phyloP scores from a whole-genome alignment of 2,329 filamentous ascomycete species.

The Dendrostoma leiphaemia region DNA sequence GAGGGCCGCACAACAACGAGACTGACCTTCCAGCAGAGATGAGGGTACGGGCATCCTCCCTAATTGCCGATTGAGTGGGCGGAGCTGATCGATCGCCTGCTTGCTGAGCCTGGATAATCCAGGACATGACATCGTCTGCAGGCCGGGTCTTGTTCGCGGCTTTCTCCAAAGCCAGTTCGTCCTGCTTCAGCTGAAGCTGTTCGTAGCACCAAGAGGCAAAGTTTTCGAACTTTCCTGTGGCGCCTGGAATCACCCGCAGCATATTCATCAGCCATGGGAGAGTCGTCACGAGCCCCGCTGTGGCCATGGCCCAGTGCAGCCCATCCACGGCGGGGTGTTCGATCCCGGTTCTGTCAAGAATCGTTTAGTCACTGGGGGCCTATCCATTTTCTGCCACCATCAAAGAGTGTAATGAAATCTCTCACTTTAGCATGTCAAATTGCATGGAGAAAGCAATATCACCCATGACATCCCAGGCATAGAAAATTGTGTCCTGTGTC shows the following conservation, averaged over 20 bases:
- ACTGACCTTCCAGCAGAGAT: conserved; percentile 41
- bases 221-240: conserved; percentile 28
- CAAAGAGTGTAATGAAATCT: too few species aligned
- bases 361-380: too few species aligned
- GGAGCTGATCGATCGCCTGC: conserved; percentile 24
- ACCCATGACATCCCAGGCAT: conserved; percentile 11
- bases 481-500: conserved; percentile 8
- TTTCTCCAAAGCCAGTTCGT: too few species aligned
- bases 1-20: too few species aligned
- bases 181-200: conserved; percentile 27
- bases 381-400: too few species aligned
- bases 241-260: conserved; percentile 30
- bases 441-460: conserved; percentile 34
- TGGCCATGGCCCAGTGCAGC: conserved; percentile 11
- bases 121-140: conserved; percentile 29
- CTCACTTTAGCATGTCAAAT: conserved; percentile 37
- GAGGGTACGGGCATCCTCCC: conserved; percentile 23
- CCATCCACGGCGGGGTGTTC: conserved; percentile 29
- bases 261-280: conserved; percentile 31
- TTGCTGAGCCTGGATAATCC: conserved; percentile 25
- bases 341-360: too few species aligned
- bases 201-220: conserved; percentile 34
- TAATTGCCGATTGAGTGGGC: conserved; percentile 4
- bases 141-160: too few species aligned
- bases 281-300: background rate